Conservation (phyloP, 2,329 filamentous ascomycete genomes). For the Achaetomium macrosporum region DNA sequence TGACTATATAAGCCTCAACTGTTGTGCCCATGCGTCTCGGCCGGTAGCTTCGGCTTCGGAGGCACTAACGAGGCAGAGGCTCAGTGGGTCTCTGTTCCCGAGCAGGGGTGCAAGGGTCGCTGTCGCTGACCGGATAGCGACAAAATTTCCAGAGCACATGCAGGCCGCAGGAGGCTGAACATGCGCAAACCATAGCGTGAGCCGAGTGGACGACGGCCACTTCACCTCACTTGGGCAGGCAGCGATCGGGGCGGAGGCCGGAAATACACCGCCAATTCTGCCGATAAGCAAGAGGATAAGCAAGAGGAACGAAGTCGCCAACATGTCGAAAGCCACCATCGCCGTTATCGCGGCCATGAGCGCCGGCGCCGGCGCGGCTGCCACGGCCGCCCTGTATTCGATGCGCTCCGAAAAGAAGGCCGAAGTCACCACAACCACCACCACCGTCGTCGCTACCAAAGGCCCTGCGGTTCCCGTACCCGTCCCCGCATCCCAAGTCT, state of each 20-base stretch:
- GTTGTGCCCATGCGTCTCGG: too few species aligned
- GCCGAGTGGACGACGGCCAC: background rate
- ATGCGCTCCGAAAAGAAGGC: conserved; percentile 46
- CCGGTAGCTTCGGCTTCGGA: too few species aligned
- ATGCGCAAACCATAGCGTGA: too few species aligned
- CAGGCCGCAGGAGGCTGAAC: too few species aligned
- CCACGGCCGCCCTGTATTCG: conserved; percentile 64
- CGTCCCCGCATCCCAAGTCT: conserved; percentile 55
- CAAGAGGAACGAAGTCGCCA: conserved; percentile 17
- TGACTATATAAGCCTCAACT: too few species aligned
- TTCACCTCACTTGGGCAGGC: background rate
- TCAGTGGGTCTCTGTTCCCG: too few species aligned
- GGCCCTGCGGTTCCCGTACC: conserved; percentile 27
- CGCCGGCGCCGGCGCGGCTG: conserved; percentile 68
- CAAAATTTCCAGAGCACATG: too few species aligned
- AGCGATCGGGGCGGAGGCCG: background rate
- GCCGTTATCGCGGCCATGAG: conserved; percentile 70
- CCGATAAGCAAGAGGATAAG: background rate
- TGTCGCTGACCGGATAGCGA: too few species aligned
- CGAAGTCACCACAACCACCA: conserved; percentile 29
- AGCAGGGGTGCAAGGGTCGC: too few species aligned
- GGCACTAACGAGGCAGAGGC: too few species aligned
- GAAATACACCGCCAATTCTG: background rate
- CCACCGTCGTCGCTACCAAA: conserved; percentile 30
- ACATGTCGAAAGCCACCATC: conserved; percentile 73